Evolutionary conservation across 257 asterid species (phyloP), one percentile per base, ranked within the genome.

Genomic region (Solanum phureja): DNA sequence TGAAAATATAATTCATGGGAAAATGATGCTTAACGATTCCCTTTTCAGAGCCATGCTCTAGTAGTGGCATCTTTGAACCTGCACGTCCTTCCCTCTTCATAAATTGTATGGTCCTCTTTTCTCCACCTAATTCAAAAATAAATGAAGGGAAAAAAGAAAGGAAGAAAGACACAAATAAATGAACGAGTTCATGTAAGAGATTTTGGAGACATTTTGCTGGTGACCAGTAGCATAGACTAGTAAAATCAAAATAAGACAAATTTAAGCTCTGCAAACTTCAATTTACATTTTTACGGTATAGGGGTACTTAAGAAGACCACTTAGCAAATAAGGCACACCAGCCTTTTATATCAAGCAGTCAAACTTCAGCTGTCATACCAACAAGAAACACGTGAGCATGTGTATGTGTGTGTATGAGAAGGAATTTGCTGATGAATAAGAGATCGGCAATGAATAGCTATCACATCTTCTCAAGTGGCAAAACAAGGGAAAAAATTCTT

Each of bases 81-180:
- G 92, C 90, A 6, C 95, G 98, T 68, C 99, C 99, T 91, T 97
- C 98, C 93, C 99, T 92, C 92, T 94, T 92, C 99, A 97, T 94
- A 91, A 96, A 97, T 88, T 91, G 92, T 77, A 96, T 91, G 75
- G 98, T 86, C 92, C 98, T 95, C 84, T 96, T 97, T 90, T 97
- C 99, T 90, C 93, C 93, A 81, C 93, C 93, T 91, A 68, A 16
- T 14, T 29, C 40, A 5, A 49, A 29, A 4, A 44, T 29, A 8
- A 38, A 38, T 35, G 37, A 24, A 24, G n/a, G 62, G 34, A 9
- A 13, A n/a, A n/a, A 6, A 4, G 37, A 38, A 29, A 82, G 69
- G 85, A 81, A 49, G 42, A 82, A 49, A 44, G 10, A 49, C 69
- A 49, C 29, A 49, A 81, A 82, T 82, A 31, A 49, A 2, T 82